A percentile compares a stretch with the other conserved stretches of the same genome.
phyloP scores from a whole-genome alignment of 257 asterid genomes.

The Cinchona pubescens region DNA sequence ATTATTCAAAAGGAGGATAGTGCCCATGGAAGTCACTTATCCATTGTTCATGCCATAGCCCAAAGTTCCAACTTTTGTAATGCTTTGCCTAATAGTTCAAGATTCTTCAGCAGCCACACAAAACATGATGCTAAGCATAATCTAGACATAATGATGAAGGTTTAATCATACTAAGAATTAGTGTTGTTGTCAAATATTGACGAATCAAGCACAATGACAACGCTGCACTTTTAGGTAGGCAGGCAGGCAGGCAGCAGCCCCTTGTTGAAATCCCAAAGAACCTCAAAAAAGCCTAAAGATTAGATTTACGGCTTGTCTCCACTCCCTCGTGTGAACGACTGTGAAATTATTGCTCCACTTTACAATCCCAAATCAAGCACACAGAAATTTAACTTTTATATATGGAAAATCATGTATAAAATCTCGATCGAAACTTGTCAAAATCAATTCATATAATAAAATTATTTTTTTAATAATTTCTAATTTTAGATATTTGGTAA shows the following conservation, averaged over 20 bases:
- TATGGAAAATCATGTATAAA: no score
- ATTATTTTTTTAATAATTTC: no score
- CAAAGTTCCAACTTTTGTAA: neutral
- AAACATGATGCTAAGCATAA: conserved; percentile 9
- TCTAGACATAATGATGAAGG: conserved; percentile 12
- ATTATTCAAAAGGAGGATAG: neutral
- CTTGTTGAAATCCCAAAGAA: neutral
- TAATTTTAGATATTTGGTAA: no score
- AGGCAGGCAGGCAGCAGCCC: conserved; percentile 8
- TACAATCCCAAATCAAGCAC: neutral
- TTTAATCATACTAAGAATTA: neutral
- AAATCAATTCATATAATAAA: no score
- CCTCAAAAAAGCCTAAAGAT: conserved; percentile 10
- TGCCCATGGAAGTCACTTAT: neutral
- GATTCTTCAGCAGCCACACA: conserved; percentile 3
- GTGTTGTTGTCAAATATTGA: neutral
- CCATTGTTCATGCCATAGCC: neutral
- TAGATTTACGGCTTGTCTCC: conserved; percentile 15
- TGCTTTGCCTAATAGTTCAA: neutral
- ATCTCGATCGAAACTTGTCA: no score
- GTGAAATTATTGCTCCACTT: conserved; percentile 15
- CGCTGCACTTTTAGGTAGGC: conserved; percentile 5
- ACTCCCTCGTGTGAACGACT: conserved; percentile 20
- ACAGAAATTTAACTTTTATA: no score
- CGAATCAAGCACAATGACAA: neutral